Evolutionary conservation across 2,329 filamentous ascomycete genomes (phyloP).

Genomic region (Sporothrix curviconia): DNA sequence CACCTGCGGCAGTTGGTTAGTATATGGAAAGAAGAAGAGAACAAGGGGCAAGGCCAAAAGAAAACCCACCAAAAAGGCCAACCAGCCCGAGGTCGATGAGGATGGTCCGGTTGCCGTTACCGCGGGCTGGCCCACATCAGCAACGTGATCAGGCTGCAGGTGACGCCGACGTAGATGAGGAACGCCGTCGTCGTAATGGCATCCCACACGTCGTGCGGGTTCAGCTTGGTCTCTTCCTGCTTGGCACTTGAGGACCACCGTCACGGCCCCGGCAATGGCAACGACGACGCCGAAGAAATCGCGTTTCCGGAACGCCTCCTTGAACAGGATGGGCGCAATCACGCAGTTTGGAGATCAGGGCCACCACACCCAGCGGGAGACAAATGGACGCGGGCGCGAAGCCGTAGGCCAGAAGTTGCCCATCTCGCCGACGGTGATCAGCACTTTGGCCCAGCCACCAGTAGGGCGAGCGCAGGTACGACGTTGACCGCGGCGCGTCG

Average conservation of each 20-base stretch:
- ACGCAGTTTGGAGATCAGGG: slow-evolving; percentile 93
- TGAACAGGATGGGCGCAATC: slow-evolving; percentile 88
- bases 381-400: slow-evolving; percentile 98
- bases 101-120: slow-evolving; percentile 80
- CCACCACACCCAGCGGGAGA: slow-evolving; percentile 92
- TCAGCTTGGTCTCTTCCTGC: slow-evolving; percentile 81
- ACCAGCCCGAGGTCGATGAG: slow-evolving; percentile 90
- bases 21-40: not conserved
- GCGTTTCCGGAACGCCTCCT: slow-evolving; percentile 76
- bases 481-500: slow-evolving; percentile 35
- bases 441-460: slow-evolving; percentile 93
- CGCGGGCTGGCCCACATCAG: slow-evolving; percentile 77
- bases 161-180: slow-evolving; percentile 80
- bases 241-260: slow-evolving; percentile 88
- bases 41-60: not conserved
- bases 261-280: slow-evolving; percentile 80
- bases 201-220: slow-evolving; percentile 81
- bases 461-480: slow-evolving; percentile 83
- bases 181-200: slow-evolving; percentile 86
- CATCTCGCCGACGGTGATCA: slow-evolving; percentile 89
- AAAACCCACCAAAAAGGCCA: slow-evolving; percentile 72
- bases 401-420: slow-evolving; percentile 94
- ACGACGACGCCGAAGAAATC: slow-evolving; percentile 86
- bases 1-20: slow-evolving; percentile 50
- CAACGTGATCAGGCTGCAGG: slow-evolving; percentile 61